phyloP scores from a whole-genome alignment of 2,329 filamentous ascomycete genomes.

The Aspergillus sclerotialis region DNA sequence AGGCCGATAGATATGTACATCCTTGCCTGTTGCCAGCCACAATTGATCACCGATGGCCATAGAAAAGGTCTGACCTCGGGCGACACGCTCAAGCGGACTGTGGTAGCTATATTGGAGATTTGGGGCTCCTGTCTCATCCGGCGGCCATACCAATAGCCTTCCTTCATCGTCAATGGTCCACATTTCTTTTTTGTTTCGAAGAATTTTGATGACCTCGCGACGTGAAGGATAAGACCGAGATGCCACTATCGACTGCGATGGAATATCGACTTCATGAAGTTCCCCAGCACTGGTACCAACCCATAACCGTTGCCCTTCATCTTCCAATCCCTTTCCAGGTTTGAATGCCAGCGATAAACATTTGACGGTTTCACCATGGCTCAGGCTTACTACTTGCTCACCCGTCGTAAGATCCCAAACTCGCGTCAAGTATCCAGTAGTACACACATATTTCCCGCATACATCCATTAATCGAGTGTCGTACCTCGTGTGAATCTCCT shows the following conservation, averaged over 20 bases:
- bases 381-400: conserved; percentile 70
- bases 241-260: conserved; percentile 61
- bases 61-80: conserved; percentile 78
- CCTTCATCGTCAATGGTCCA: conserved; percentile 93
- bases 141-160: conserved; percentile 77
- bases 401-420: conserved; percentile 83
- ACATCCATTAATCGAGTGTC: conserved; percentile 82
- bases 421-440: conserved; percentile 76
- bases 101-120: conserved; percentile 68
- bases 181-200: conserved; percentile 78
- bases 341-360: conserved; percentile 80
- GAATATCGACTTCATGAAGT: conserved; percentile 79
- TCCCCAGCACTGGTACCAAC: conserved; percentile 85
- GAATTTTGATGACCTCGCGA: conserved; percentile 74
- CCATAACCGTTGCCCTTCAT: conserved; percentile 80
- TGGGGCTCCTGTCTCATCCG: conserved; percentile 65
- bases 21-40: conserved; percentile 83
- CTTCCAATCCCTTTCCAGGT: conserved; percentile 65
- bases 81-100: conserved; percentile 61
- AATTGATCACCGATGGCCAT: conserved; percentile 77
- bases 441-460: conserved; percentile 80
- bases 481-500: conserved; percentile 75
- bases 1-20: conserved; percentile 76
- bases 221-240: conserved; percentile 69
- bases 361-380: conserved; percentile 78